Evolutionary conservation across 257 asterid species (phyloP), one percentile per base, ranked within the genome.

Genomic region (Vinca minor): DNA sequence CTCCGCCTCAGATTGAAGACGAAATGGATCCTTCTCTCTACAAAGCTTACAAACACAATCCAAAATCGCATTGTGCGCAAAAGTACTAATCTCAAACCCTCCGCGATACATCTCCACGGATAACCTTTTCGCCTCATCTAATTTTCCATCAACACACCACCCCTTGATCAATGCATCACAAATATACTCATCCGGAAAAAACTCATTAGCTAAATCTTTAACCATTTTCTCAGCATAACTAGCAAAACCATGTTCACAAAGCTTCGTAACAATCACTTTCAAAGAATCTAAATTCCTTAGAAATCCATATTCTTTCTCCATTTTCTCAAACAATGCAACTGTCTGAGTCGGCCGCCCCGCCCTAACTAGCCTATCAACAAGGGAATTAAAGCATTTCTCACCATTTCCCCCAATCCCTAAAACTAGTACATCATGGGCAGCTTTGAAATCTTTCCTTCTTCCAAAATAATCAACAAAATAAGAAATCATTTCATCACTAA

Each of bases 171-270:
- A 71, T 25, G 70, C 68, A 73, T 93, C 95, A 70, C 97, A 89
- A n/a, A 89, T 71, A 47, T 73, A 46, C 70, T 87, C 88, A 64
- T 93, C 92, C 0, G 97, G 99, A 48, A 93, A 93, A 67, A 89
- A 89, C 71, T 93, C 96, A 32, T 42, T 76, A n/a, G 99, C 94
- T 71, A 84, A 69, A 71, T 78, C 71, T 77, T 89, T 93, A 39
- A 85, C 97, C 92, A 93, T 78, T 72, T 89, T 93, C 74, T 93
- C 97, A 62, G 99, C 97, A 76, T 83, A 69, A 53, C 84, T 87
- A 6, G 95, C 95, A 63, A 67, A 83, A 3, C 97, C 99, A 65
- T 68, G 80, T 41, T 83, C 82, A 75, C 92, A 84, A n/a, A 93
- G 80, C 68, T 73, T 79, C 2, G 81, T 55, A 59, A 93, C 87